These are phyloP conservation scores for Colletotrichum sp. DNA, from an alignment of 2,329 filamentous ascomycete species.

Conservation along the genomic window DNA sequence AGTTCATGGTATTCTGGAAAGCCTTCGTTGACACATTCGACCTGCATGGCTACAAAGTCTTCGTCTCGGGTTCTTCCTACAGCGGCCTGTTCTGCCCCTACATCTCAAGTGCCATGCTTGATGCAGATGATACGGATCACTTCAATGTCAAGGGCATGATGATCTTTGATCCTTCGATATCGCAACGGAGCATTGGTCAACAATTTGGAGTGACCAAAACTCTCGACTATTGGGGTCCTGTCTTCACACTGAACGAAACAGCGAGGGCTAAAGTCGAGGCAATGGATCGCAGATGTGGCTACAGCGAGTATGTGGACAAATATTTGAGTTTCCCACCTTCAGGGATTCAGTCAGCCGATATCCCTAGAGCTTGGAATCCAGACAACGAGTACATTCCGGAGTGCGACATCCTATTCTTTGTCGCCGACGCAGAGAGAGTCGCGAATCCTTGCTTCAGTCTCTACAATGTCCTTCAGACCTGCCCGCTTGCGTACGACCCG, in stretches of 20 bases:
- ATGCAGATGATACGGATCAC: conserved; percentile 66
- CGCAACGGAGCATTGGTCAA: conserved; percentile 48
- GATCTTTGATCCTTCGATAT: conserved; percentile 74
- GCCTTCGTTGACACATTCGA: conserved; percentile 75
- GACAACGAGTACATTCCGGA: conserved; percentile 38
- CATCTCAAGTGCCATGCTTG: conserved; percentile 74
- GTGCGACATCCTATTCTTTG: conserved; percentile 58
- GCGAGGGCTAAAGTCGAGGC: conserved; percentile 56
- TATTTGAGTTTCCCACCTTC: conserved; percentile 72
- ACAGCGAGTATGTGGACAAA: conserved; percentile 59
- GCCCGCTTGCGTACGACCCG: conserved; percentile 72
- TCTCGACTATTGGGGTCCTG: conserved; percentile 60
- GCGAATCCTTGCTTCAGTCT: conserved; percentile 81
- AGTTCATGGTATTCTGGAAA: conserved; percentile 82
- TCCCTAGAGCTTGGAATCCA: conserved; percentile 41
- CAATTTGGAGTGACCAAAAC: conserved; percentile 59
- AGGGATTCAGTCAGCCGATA: conserved; percentile 56
- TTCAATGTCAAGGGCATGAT: conserved; percentile 72
- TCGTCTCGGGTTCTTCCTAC: conserved; percentile 75
- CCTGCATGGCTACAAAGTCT: conserved; percentile 70
- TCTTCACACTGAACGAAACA: conserved; percentile 68
- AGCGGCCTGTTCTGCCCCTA: conserved; percentile 73
- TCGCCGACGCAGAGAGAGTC: conserved; percentile 54
- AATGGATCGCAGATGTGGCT: conserved; percentile 63
- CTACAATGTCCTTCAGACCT: conserved; percentile 75